Conservation (phyloP, 2,329 filamentous ascomycete species). For the Xylaria sp. region DNA sequence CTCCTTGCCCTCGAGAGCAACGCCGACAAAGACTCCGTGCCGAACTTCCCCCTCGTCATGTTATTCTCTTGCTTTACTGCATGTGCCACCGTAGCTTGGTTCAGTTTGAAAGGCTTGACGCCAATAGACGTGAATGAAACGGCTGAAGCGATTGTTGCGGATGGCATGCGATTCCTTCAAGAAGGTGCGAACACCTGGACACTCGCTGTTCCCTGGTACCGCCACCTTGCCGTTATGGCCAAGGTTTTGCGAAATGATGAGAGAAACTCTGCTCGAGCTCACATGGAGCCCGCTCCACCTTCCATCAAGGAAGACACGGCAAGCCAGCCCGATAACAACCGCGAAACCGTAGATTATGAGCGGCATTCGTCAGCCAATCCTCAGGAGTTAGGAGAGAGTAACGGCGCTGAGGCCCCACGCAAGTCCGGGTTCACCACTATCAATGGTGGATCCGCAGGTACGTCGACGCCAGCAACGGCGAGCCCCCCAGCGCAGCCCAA, state of each 20-base stretch:
- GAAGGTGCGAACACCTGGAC: slow-evolving; percentile 66
- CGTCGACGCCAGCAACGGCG: slow-evolving; percentile 53
- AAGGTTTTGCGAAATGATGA: slow-evolving; percentile 63
- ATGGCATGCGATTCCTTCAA: slow-evolving; percentile 64
- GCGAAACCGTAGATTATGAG: slow-evolving; percentile 64
- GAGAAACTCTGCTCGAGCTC: slow-evolving; percentile 42
- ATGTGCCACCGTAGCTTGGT: slow-evolving; percentile 65
- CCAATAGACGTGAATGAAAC: slow-evolving; percentile 63
- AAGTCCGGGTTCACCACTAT: slow-evolving; percentile 64
- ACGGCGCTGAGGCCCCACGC: slow-evolving; percentile 61
- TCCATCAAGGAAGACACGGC: slow-evolving; percentile 61
- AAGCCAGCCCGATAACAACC: slow-evolving; percentile 61
- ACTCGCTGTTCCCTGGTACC: slow-evolving; percentile 63
- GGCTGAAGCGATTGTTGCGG: slow-evolving; percentile 61
- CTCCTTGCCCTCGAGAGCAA: slow-evolving; percentile 61
- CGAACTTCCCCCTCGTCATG: slow-evolving; percentile 69
- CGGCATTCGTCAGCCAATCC: slow-evolving; percentile 46
- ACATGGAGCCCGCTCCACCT: slow-evolving; percentile 41
- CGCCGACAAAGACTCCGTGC: slow-evolving; percentile 61
- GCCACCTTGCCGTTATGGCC: slow-evolving; percentile 66
- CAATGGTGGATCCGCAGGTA: slow-evolving; percentile 60
- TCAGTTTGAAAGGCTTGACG: slow-evolving; percentile 66
- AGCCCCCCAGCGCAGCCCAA: slow-evolving; percentile 52
- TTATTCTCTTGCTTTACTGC: slow-evolving; percentile 67
- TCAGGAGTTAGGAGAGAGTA: slow-evolving; percentile 47